Conservation (phyloP, 148 eudicot genomes). For the Vaccinium myrtillus region DNA sequence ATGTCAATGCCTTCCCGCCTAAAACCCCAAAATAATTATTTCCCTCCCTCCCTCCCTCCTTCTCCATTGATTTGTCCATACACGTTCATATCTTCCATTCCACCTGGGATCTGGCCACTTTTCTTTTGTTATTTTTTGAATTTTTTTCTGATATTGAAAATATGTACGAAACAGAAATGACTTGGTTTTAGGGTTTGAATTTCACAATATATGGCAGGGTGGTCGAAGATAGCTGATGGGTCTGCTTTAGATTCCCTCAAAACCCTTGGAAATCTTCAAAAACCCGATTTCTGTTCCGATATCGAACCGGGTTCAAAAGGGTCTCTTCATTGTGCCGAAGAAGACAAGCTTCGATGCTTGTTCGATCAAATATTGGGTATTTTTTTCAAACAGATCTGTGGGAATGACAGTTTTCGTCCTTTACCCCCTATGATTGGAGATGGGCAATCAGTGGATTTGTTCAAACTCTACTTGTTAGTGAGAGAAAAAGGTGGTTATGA, state of each 20-base stretch:
- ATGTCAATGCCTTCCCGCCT: no score
- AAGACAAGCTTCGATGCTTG: slow-evolving; percentile 24
- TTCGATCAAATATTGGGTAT: slow-evolving; percentile 32
- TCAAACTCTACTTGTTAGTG: slow-evolving; percentile 51
- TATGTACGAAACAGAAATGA: not conserved
- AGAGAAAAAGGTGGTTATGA: slow-evolving; percentile 59
- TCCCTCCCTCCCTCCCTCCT: no score
- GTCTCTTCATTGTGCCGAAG: slow-evolving; percentile 12
- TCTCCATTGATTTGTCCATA: no score
- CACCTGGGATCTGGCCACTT: no score
- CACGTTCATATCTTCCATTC: no score
- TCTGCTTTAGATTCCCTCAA: slow-evolving; percentile 29
- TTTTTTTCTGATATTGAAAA: no score
- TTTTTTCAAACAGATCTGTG: slow-evolving; percentile 32
- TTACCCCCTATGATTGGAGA: slow-evolving; percentile 61
- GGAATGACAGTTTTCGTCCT: slow-evolving; percentile 38
- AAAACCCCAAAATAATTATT: no score
- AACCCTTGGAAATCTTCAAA: slow-evolving; percentile 13
- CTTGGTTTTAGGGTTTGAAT: not conserved
- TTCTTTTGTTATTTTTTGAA: no score
- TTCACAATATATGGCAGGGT: slow-evolving; percentile 4
- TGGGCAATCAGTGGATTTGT: slow-evolving; percentile 59
- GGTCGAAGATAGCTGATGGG: slow-evolving; percentile 39
- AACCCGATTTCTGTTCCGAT: not conserved
- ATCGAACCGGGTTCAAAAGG: slow-evolving; percentile 10